Evolutionary conservation across 306 rosid genomes (phyloP), one percentile per base, ranked within the genome.

Genomic region (Glycine tomentella): DNA sequence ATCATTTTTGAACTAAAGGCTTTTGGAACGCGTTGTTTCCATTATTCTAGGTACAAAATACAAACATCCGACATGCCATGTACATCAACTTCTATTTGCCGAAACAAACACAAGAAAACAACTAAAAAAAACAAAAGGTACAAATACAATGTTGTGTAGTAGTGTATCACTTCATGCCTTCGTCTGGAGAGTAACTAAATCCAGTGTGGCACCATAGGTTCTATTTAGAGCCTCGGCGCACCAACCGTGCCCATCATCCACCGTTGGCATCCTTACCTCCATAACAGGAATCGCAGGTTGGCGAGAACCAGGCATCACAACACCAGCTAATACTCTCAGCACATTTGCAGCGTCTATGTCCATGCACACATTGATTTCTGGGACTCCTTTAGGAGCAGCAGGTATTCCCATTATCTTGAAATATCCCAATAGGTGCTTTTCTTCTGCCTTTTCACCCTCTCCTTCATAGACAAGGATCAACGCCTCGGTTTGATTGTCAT

Each of bases 241-340:
- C 99, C 97, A 91, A 76, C 97, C 94, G 33, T 93, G 96, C 7
- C 97, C 98, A 38, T 95, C 93, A 52, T 91, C 97, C 5, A 95
- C 90, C 0, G 90, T 90, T 4, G 97, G 98, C 97, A 93, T 93
- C 84, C 91, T 91, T 36, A 93, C 97, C 75, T 93, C 96, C 94
- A 95, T 84, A 71, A 86, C 88, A 45, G 98, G 97, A 72, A 69
- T 72, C 2, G 69, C 85, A 17, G 92, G 82, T 25, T 79, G 77
- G 55, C 84, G 86, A 46, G 90, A 70, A 34, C 97, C 95, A 3
- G 92, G 91, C 87, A 90, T 85, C 40, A 80, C 75, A 8, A 90
- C 92, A 25, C 93, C 88, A 6, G 89, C 88, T 67, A 90, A 86
- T 72, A 91, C 97, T 79, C 95, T 74, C 6, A 93, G 90, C 74